Evolutionary conservation across 306 rosid species (phyloP).

Genomic region (Trichosanthes truncata): DNA sequence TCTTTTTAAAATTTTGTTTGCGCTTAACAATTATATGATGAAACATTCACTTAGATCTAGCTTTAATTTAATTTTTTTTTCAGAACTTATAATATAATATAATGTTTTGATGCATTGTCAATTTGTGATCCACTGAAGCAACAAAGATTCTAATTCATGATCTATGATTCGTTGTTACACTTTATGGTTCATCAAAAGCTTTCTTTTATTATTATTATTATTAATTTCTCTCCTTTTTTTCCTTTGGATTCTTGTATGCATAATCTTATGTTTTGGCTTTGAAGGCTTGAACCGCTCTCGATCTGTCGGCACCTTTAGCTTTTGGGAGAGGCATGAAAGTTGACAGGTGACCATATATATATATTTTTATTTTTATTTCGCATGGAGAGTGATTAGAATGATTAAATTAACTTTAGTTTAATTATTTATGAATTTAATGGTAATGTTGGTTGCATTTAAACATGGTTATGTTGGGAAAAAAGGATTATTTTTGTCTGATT

Average conservation of each 20-base stretch:
- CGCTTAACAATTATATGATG: not conserved
- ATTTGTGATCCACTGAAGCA: slow-evolving; percentile 47
- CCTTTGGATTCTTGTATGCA: not conserved
- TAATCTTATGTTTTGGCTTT: not conserved
- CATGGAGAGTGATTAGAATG: not conserved
- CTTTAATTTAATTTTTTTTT: not conserved
- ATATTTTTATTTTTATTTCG: not conserved
- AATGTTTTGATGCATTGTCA: slow-evolving; percentile 7
- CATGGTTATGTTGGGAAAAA: not conserved
- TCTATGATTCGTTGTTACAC: too few relatives aligned
- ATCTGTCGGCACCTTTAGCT: slow-evolving; percentile 1
- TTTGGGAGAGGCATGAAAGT: not conserved
- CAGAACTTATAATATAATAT: not conserved
- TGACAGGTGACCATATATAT: not conserved
- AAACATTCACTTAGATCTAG: not conserved
- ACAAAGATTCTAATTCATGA: slow-evolving; percentile 33
- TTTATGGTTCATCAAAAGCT: not conserved
- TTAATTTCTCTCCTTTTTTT: not conserved
- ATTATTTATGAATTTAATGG: not conserved
- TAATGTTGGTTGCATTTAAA: not conserved
- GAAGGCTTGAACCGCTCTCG: not conserved
- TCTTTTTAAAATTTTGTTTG: not conserved
- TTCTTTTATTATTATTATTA: not conserved
- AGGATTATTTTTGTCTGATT: not conserved
- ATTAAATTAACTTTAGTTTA: not conserved